Evolutionary conservation across 805 yeast genomes (phyloP).

Genomic region (Yueomyces sinensis): DNA sequence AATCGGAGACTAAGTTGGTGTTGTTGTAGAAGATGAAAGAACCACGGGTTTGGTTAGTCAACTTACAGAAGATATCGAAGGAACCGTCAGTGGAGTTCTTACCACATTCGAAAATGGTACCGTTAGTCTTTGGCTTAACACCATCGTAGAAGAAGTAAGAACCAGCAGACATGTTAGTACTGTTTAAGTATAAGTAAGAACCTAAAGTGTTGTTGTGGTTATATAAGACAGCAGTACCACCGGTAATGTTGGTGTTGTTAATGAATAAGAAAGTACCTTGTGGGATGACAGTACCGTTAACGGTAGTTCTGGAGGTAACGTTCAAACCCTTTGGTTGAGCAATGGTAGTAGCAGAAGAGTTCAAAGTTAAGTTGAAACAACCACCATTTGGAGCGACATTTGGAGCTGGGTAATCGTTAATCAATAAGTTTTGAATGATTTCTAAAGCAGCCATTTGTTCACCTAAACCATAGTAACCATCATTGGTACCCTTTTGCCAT

Average conservation of each 20-base stretch:
- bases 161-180: not conserved
- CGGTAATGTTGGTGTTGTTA: not conserved
- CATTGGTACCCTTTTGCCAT: constrained; percentile 60
- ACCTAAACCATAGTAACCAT: constrained; percentile 65
- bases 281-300: not conserved
- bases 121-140: not conserved
- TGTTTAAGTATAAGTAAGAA: not conserved
- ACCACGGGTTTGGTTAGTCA: not conserved
- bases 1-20: not conserved
- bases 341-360: not conserved
- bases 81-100: not conserved
- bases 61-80: not conserved
- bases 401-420: constrained; percentile 9
- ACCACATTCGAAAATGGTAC: not conserved
- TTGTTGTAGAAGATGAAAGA: not conserved
- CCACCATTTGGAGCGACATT: not conserved
- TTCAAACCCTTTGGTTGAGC: not conserved
- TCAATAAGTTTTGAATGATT: constrained; percentile 33
- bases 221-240: not conserved
- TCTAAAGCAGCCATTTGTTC: constrained; percentile 82
- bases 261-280: not conserved
- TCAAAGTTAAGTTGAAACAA: not conserved
- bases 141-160: not conserved
- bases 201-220: not conserved
- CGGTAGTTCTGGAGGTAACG: not conserved